These are phyloP conservation scores for Rhodofomes roseus DNA, from an alignment of 1,284 basidiomycete species.

Conservation along the genomic window DNA sequence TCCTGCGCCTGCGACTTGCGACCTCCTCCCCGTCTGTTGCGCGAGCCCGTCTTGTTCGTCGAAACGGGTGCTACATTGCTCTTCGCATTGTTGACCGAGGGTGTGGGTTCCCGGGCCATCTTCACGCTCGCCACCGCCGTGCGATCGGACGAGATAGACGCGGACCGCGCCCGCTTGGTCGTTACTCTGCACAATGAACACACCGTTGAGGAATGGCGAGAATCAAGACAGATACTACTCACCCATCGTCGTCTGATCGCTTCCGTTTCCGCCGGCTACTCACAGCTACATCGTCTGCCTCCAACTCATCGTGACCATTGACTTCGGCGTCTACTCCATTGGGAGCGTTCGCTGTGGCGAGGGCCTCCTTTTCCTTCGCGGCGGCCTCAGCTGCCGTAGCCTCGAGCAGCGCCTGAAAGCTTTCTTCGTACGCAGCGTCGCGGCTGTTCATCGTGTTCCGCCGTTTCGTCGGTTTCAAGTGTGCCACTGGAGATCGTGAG, in stretches of 20 bases:
- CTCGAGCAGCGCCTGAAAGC: slow-evolving; percentile 68
- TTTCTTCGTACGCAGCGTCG: slow-evolving; percentile 92
- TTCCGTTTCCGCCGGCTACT: slow-evolving; percentile 69
- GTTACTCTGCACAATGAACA: slow-evolving; percentile 36
- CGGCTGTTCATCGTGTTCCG: slow-evolving; percentile 97
- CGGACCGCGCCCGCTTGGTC: slow-evolving; percentile 69
- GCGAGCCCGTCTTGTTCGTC: slow-evolving; percentile 29
- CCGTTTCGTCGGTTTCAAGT: slow-evolving; percentile 72
- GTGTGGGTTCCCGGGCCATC: slow-evolving; percentile 44
- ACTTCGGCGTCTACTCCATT: slow-evolving; percentile 15
- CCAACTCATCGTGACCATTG: slow-evolving; percentile 35
- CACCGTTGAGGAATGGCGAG: slow-evolving; percentile 8
- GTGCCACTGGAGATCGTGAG: slow-evolving; percentile 66
- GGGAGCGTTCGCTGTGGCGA: slow-evolving; percentile 13
- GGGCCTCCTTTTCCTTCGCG: slow-evolving; percentile 33
- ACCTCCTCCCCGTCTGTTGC: slow-evolving; percentile 40
- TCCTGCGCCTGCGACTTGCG: slow-evolving; percentile 42
- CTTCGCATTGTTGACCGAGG: slow-evolving; percentile 23
- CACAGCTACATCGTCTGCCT: slow-evolving; percentile 39
- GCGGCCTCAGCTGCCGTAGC: slow-evolving; percentile 67
- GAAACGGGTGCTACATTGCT: slow-evolving; percentile 27
- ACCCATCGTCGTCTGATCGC: slow-evolving; percentile 67
- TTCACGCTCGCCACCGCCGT: slow-evolving; percentile 30
- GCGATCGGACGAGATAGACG: slow-evolving; percentile 62
- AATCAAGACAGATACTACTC: slow-evolving; percentile 27